phyloP scores from a whole-genome alignment of 2,329 filamentous ascomycete genomes.

The Arthrinium puccinioides region DNA sequence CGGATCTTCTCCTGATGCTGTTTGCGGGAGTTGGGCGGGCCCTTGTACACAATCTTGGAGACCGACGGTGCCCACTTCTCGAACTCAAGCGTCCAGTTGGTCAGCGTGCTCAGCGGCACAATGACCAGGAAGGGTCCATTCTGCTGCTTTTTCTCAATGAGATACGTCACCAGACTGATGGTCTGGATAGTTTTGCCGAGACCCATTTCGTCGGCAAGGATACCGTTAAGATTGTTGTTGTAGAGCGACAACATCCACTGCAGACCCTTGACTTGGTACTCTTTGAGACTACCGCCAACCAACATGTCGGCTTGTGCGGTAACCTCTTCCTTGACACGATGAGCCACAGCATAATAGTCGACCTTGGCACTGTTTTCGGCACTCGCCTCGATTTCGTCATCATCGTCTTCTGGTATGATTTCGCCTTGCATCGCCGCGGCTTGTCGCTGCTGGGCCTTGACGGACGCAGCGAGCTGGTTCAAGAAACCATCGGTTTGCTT shows the following conservation, averaged over 20 bases:
- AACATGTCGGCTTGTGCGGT: slow-evolving; percentile 75
- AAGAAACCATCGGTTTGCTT: slow-evolving; percentile 97
- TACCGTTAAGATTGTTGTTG: slow-evolving; percentile 99
- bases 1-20: slow-evolving; percentile 90
- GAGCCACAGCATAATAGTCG: slow-evolving; percentile 97
- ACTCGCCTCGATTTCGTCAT: slow-evolving; percentile 60
- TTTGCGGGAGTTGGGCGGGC: slow-evolving; percentile 81
- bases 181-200: slow-evolving; percentile 99
- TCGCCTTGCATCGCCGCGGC: slow-evolving; percentile 73
- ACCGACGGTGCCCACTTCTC: slow-evolving; percentile 97
- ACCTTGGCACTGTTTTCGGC: slow-evolving; percentile 73
- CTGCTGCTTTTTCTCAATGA: slow-evolving; percentile 93
- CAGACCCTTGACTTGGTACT: slow-evolving; percentile 96
- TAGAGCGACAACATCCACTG: slow-evolving; percentile 99
- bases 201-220: slow-evolving; percentile 98
- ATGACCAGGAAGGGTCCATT: slow-evolving; percentile 92
- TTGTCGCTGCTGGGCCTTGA: slow-evolving; percentile 86
- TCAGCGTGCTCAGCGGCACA: slow-evolving; percentile 91
- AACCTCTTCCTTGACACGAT: slow-evolving; percentile 91
- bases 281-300: slow-evolving; percentile 87
- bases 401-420: slow-evolving; percentile 49
- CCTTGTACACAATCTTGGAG: slow-evolving; percentile 89
- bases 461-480: slow-evolving; percentile 87
- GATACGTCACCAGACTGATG: slow-evolving; percentile 92
- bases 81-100: slow-evolving; percentile 98